These are phyloP conservation scores for Xylariaceae sp. DNA, from an alignment of 2,329 filamentous ascomycete genomes.

Conservation along the genomic window DNA sequence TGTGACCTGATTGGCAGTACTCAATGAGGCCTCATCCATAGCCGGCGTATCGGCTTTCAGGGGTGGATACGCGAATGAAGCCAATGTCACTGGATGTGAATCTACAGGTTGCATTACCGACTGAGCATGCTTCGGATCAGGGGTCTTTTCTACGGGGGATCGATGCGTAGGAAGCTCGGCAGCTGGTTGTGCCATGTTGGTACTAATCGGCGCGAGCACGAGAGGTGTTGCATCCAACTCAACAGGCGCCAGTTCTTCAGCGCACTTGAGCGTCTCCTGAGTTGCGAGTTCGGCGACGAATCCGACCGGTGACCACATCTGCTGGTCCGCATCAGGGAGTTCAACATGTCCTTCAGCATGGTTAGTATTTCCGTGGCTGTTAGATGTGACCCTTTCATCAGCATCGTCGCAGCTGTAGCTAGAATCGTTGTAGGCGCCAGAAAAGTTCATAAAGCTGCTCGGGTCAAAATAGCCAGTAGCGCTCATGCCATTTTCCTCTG, in stretches of 20 bases:
- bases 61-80: conserved; percentile 29
- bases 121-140: conserved; percentile 2
- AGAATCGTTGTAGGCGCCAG: conserved; percentile 42
- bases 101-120: conserved; percentile 18
- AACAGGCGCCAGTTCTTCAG: conserved; percentile 32
- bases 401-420: conserved; percentile 41
- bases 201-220: conserved; percentile 8
- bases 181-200: conserved; percentile 14
- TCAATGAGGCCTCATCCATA: background rate
- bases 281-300: conserved; percentile 29
- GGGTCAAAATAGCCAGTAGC: conserved; percentile 43
- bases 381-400: conserved; percentile 33
- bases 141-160: conserved; percentile 17
- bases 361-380: background rate
- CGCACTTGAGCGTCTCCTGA: conserved; percentile 29
- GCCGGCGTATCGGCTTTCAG: conserved; percentile 11
- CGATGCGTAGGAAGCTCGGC: conserved; percentile 26
- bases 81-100: conserved; percentile 27
- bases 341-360: background rate
- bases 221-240: conserved; percentile 29
- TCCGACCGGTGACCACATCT: conserved; percentile 26
- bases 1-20: background rate
- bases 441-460: conserved; percentile 49
- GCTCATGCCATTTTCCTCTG: conserved; percentile 32
- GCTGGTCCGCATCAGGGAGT: conserved; percentile 19